Base-by-base conservation (phyloP, 2,329 filamentous ascomycete species). In the Claviceps cyperi region DNA sequence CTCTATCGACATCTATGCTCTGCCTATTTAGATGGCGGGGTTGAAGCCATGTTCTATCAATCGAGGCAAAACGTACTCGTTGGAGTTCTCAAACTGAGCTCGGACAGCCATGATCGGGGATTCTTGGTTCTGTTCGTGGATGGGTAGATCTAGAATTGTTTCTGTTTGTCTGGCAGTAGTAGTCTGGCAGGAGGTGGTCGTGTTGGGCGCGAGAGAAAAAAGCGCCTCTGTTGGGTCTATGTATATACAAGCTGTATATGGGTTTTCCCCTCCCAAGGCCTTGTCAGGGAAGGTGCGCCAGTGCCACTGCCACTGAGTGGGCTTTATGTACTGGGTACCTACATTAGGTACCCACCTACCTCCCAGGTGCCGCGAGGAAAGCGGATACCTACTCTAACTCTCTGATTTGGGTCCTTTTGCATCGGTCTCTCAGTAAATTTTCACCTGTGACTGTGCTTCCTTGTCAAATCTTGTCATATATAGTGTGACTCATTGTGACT, bases 51-150 rank as follows among this genome's bases (percentile, higher is more conserved):
- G 40, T 43, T 48, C 28, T 40, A 49, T 24, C 21, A 17, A n/a
- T 47, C n/a, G n/a, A 15, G 24, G 22, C 14, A 35, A 35, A 28
- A 72, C 82, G 65, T 74, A 91, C 86, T 92, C 86, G 73, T 91
- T 91, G 62, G 85, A 91, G 73, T 90, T 91, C 71, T 92, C 86
- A 66, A 92, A 92, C 66, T 88, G 80, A 58, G 80, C 80, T 64
- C 80, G 78, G 52, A 83, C 78, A 63, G 80, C 78, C 80, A 83
- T 83, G 62, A 60, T 72, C 60, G 53, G 48, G 19, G 15, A 13
- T 24, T 1, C 21, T n/a, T 11, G 28, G 6, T 41, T 32, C 40
- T 38, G 1, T 49, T 36, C 19, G 39, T 19, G 9, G 9, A 19
- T 13, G 1, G 11, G 4, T 43, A 22, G 2, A 14, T 32, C 32